Conservation (phyloP, 2,329 filamentous ascomycete genomes). For the Neobulgaria alba region DNA sequence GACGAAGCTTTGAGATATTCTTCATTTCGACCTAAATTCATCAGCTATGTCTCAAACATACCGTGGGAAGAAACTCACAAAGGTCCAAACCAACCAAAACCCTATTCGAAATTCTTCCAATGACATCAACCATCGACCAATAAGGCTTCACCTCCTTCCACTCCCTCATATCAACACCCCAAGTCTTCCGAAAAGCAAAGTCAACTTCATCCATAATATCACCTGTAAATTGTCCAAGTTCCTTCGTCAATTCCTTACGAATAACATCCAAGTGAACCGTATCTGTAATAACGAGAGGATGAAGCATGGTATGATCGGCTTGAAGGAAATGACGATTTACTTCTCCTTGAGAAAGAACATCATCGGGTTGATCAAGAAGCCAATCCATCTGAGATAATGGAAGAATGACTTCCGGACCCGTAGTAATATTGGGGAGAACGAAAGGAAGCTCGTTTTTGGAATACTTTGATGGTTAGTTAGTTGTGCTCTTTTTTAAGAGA, state of each 20-base stretch:
- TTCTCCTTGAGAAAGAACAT: conserved; percentile 27
- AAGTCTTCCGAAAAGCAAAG: conserved; percentile 19
- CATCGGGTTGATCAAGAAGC: conserved; percentile 33
- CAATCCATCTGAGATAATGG: conserved; percentile 34
- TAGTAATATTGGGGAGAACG: conserved; percentile 33
- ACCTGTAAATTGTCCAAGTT: conserved; percentile 19
- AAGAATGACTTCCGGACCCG: conserved; percentile 35
- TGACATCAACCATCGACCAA: conserved; percentile 22
- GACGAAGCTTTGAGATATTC: conserved; percentile 28
- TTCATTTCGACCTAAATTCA: conserved; percentile 23
- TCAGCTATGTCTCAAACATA: background rate
- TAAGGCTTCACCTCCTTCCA: conserved; percentile 23
- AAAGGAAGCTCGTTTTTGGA: conserved; percentile 35
- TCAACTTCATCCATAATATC: conserved; percentile 22
- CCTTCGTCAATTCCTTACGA: conserved; percentile 30
- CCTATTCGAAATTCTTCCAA: conserved; percentile 24
- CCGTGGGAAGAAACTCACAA: conserved; percentile 19
- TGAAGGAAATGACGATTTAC: conserved; percentile 35
- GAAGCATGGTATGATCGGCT: conserved; percentile 28
- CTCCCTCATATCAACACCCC: conserved; percentile 18
- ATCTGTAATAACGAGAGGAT: conserved; percentile 15
- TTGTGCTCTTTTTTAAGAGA: background rate
- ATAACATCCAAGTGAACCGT: conserved; percentile 31
- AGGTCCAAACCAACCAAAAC: conserved; percentile 26
- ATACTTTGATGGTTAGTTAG: conserved; percentile 28